Percentiles rank a stretch among this genome's conserved stretches.
These are phyloP conservation scores for Gossypium longicalyx DNA, from an alignment of 345 rosid species.

Conservation along the genomic window DNA sequence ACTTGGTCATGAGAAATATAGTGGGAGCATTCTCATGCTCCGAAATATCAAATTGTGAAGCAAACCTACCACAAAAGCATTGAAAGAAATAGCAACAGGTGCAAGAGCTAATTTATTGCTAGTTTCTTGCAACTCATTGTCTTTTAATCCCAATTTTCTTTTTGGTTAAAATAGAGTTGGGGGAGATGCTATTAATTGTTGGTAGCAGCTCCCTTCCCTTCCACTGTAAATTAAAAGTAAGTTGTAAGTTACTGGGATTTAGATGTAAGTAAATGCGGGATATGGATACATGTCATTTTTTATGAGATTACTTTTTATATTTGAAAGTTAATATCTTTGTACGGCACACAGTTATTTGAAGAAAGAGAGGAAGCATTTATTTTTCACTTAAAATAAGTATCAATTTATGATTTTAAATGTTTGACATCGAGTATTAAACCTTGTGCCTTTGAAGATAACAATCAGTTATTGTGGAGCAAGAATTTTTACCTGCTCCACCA, in stretches of 20 bases:
- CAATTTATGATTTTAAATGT: too few relatives aligned
- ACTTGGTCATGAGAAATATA: neutral
- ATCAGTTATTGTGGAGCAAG: too few relatives aligned
- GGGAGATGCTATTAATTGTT: constrained; percentile 18
- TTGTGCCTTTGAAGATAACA: too few relatives aligned
- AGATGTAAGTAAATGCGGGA: neutral
- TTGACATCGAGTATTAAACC: too few relatives aligned
- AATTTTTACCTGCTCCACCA: too few relatives aligned
- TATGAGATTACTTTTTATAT: too few relatives aligned
- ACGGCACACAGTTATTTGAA: too few relatives aligned
- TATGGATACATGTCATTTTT: neutral
- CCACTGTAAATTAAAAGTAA: constrained; percentile 24
- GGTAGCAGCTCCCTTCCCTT: constrained; percentile 18
- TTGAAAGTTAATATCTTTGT: too few relatives aligned
- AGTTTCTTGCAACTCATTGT: constrained; percentile 10
- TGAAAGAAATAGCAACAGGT: neutral
- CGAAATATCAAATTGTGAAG: neutral
- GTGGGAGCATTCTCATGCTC: constrained; percentile 7
- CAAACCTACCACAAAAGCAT: neutral
- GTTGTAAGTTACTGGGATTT: neutral
- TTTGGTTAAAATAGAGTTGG: neutral
- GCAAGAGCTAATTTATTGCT: neutral
- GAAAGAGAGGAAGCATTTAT: too few relatives aligned
- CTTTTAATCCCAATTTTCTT: neutral
- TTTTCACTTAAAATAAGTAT: too few relatives aligned